Conservation (phyloP, 2,329 filamentous ascomycete genomes). For the Fusarium dlaminii region DNA sequence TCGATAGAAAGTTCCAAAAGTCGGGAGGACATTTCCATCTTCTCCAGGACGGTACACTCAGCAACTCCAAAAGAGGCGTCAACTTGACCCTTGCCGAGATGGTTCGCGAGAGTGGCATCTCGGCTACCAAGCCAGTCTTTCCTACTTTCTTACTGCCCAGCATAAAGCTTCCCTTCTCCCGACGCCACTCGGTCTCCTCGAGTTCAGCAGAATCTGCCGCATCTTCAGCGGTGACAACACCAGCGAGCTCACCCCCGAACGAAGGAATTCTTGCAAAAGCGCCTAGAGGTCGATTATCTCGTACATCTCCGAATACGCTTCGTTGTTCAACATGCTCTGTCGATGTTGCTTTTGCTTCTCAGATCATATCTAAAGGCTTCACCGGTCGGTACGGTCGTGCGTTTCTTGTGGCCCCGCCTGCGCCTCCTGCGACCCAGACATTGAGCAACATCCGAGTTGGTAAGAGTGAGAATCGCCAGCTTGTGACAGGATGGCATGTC, state of each 20-base stretch:
- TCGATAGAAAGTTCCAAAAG: conserved; percentile 29
- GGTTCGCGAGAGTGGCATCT: conserved; percentile 52
- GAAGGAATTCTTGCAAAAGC: conserved; percentile 22
- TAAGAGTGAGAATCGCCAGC: conserved; percentile 62
- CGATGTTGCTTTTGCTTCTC: conserved; percentile 68
- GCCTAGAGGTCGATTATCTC: conserved; percentile 48
- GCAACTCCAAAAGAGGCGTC: background rate
- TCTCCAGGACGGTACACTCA: background rate
- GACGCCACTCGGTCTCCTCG: conserved; percentile 52
- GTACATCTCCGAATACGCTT: conserved; percentile 62
- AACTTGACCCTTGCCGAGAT: conserved; percentile 30
- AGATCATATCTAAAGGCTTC: conserved; percentile 73
- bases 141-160: conserved; percentile 63
- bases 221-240: conserved; percentile 44
- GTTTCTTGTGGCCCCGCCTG: conserved; percentile 63
- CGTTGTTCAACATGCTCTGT: conserved; percentile 67
- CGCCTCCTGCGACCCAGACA: conserved; percentile 39
- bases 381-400: conserved; percentile 72
- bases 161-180: conserved; percentile 59
- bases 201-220: conserved; percentile 42
- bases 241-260: conserved; percentile 42
- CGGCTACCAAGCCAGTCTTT: conserved; percentile 57
- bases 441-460: conserved; percentile 67
- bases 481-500: conserved; percentile 70
- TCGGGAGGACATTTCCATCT: background rate